phyloP scores from a whole-genome alignment of 257 asterid species.

The Plantago ovata region DNA sequence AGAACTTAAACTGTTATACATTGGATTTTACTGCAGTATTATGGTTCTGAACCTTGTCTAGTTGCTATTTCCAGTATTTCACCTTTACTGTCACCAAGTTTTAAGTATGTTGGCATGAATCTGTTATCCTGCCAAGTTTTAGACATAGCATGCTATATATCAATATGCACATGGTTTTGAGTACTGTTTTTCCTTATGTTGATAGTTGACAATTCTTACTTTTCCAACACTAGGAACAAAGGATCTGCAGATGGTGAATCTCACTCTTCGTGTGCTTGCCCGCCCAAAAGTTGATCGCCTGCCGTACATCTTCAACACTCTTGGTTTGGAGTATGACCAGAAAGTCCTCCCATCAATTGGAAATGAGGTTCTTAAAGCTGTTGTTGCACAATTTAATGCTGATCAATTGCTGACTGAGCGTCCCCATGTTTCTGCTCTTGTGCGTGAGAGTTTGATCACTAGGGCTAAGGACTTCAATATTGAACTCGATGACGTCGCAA shows the following conservation, averaged over 20 bases:
- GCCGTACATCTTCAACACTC: conserved; percentile 71
- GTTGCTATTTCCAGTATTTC: too few species aligned
- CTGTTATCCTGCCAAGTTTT: neutral
- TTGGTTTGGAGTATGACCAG: conserved; percentile 88
- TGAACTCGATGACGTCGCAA: conserved; percentile 85
- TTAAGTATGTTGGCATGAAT: too few species aligned
- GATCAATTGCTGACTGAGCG: conserved; percentile 91
- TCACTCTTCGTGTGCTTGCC: conserved; percentile 84
- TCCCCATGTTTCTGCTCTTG: conserved; percentile 89
- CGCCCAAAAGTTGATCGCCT: conserved; percentile 74
- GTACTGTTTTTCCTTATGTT: neutral
- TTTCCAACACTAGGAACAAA: conserved; percentile 46
- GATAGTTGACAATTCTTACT: neutral
- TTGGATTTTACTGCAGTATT: too few species aligned
- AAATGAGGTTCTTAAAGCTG: conserved; percentile 83
- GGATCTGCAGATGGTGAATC: conserved; percentile 97
- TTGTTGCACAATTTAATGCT: conserved; percentile 94
- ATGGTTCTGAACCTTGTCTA: too few species aligned
- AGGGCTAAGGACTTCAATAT: conserved; percentile 93
- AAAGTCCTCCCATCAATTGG: conserved; percentile 95
- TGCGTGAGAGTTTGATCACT: conserved; percentile 71
- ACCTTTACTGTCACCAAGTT: too few species aligned
- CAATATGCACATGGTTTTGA: too few species aligned
- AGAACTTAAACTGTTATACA: too few species aligned
- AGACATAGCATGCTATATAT: neutral